Percentiles rank a stretch among this genome's conserved stretches.
Evolutionary conservation across 169 alveolate genomes (phyloP).

Genomic region (Plasmodium inui): DNA sequence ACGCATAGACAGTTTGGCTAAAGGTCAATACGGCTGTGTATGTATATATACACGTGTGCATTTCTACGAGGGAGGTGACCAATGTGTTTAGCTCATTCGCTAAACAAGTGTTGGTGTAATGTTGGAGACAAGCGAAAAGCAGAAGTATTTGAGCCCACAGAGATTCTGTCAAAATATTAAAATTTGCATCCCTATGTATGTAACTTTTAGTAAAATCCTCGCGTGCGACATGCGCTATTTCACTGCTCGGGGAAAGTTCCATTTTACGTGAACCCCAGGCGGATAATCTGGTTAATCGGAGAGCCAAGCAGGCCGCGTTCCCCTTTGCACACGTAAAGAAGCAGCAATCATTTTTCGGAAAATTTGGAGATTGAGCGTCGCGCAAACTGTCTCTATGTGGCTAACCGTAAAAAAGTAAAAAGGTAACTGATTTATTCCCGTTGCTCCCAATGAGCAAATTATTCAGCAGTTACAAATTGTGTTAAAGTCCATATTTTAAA

Average conservation of each 20-base stretch:
- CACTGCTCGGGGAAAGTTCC: background rate
- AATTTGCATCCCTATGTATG: background rate
- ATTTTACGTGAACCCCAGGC: background rate
- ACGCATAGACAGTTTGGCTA: background rate
- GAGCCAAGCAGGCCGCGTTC: background rate
- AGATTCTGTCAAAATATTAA: background rate
- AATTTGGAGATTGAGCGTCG: background rate
- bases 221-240: background rate
- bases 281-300: background rate
- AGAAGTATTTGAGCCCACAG: background rate
- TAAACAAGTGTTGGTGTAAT: background rate
- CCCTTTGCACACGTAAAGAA: background rate
- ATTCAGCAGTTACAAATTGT: background rate
- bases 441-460: background rate
- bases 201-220: background rate
- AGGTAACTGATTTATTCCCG: background rate
- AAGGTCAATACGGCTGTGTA: background rate
- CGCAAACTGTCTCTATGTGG: background rate
- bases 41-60: background rate
- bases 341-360: background rate
- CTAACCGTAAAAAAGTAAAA: background rate
- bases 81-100: background rate
- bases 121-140: background rate
- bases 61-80: background rate
- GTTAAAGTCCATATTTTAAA: background rate